phyloP scores from a whole-genome alignment of 108 stramenopile genomes.

The Cyclotella atomus region DNA sequence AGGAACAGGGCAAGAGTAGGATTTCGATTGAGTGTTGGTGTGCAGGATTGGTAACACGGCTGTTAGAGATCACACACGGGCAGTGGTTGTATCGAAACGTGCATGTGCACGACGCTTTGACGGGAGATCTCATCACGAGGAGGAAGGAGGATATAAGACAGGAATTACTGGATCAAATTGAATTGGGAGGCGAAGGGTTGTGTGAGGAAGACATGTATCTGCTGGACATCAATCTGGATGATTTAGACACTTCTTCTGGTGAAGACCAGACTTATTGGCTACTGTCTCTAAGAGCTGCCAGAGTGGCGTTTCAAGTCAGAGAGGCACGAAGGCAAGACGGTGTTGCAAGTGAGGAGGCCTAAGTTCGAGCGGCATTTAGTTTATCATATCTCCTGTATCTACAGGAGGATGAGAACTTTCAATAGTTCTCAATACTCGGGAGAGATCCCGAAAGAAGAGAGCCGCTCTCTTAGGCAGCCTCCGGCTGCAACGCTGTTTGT shows the following conservation, averaged over 20 bases:
- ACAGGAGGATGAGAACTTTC: not conserved
- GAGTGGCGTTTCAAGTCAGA: not conserved
- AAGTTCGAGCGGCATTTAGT: not conserved
- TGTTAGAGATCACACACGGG: not conserved
- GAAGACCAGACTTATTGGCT: not conserved
- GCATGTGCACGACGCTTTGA: constrained; percentile 6
- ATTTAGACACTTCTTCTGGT: not conserved
- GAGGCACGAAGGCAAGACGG: not conserved
- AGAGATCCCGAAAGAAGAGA: not conserved
- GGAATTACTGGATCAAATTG: constrained; percentile 2
- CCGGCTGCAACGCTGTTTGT: constrained; percentile 1
- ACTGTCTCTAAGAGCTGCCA: not conserved
- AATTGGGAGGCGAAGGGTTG: constrained; percentile 1
- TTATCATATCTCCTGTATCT: not conserved
- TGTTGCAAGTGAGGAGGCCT: not conserved
- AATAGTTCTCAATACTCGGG: not conserved
- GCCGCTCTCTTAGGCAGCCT: not conserved
- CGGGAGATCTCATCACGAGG: not conserved
- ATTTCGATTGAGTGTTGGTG: not conserved
- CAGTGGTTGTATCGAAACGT: constrained; percentile 15
- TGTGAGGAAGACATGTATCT: constrained; percentile 1
- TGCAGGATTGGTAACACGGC: not conserved
- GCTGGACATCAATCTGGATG: constrained; percentile 10
- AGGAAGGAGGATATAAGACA: constrained; percentile 7
- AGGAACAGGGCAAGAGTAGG: not conserved